phyloP scores from a whole-genome alignment of 2,329 filamentous ascomycete species.

The Endoconidiophora laricicola region DNA sequence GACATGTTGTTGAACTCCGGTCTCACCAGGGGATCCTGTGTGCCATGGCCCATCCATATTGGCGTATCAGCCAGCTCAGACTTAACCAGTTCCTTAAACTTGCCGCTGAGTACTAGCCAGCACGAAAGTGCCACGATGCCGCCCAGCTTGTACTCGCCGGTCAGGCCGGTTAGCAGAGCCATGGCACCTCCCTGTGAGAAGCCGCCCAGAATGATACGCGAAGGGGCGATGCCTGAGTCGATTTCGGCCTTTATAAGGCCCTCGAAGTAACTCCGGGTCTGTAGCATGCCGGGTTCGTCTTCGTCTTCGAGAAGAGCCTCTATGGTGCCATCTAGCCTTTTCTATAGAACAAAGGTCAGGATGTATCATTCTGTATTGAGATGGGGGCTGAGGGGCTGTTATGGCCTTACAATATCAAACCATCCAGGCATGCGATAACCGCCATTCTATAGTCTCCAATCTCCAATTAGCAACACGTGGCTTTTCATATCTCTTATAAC shows the following conservation, averaged over 20 bases:
- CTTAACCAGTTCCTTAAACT: constrained; percentile 27
- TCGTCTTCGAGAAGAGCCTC: constrained; percentile 25
- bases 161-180: constrained; percentile 65
- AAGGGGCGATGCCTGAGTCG: constrained; percentile 59
- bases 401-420: constrained; percentile 56
- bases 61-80: constrained; percentile 47
- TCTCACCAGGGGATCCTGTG: constrained; percentile 55
- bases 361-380: background rate
- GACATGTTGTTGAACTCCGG: constrained; percentile 52
- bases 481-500: background rate
- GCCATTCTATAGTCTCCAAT: constrained; percentile 38
- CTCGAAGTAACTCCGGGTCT: constrained; percentile 61
- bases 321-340: constrained; percentile 20
- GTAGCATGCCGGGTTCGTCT: constrained; percentile 58
- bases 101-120: constrained; percentile 52
- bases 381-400: background rate
- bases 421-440: constrained; percentile 74
- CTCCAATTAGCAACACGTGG: background rate
- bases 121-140: constrained; percentile 75
- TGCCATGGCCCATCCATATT: constrained; percentile 82
- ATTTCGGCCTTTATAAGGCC: constrained; percentile 66
- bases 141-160: constrained; percentile 56
- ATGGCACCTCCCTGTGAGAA: constrained; percentile 84
- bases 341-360: background rate
- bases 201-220: constrained; percentile 71